These are phyloP conservation scores for Schizophyllum amplum DNA, from an alignment of 1,284 basidiomycete species.

Conservation along the genomic window DNA sequence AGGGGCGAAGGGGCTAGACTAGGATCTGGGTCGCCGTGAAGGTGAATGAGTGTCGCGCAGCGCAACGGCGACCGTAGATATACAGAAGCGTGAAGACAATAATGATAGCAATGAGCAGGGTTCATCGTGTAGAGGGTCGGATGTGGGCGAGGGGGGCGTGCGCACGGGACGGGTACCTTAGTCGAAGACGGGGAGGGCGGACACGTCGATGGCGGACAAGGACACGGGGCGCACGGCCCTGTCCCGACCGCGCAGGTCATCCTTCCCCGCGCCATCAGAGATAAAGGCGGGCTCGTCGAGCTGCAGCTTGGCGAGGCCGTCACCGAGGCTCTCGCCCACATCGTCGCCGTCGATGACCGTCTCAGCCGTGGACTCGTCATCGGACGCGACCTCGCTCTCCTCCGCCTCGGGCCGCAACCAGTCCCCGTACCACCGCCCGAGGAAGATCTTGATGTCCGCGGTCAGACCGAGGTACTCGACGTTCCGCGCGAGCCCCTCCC, in stretches of 20 bases:
- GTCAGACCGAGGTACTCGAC: conserved; percentile 71
- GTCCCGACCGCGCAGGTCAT: neutral
- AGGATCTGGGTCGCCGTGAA: neutral
- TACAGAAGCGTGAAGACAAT: neutral
- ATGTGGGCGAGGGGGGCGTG: neutral
- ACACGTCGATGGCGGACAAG: neutral
- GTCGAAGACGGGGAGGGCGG: neutral
- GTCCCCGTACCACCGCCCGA: conserved; percentile 55
- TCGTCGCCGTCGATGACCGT: conserved; percentile 19
- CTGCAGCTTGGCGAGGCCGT: conserved; percentile 4
- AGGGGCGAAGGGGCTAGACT: neutral
- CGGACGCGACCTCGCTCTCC: conserved; percentile 10
- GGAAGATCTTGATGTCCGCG: conserved; percentile 58
- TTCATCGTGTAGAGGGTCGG: neutral
- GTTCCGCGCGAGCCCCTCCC: conserved; percentile 76
- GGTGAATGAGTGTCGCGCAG: neutral
- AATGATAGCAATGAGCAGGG: neutral
- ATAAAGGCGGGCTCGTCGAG: neutral
- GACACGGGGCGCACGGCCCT: neutral
- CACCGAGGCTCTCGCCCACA: conserved; percentile 9
- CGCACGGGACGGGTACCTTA: neutral
- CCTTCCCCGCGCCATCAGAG: neutral
- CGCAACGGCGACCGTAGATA: neutral
- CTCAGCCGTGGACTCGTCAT: conserved; percentile 13
- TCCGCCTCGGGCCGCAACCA: conserved; percentile 34